These are phyloP conservation scores for Pseudoscleropodium purum DNA, from an alignment of 225 moss, liverwort and hornwort species.

Conservation along the genomic window DNA sequence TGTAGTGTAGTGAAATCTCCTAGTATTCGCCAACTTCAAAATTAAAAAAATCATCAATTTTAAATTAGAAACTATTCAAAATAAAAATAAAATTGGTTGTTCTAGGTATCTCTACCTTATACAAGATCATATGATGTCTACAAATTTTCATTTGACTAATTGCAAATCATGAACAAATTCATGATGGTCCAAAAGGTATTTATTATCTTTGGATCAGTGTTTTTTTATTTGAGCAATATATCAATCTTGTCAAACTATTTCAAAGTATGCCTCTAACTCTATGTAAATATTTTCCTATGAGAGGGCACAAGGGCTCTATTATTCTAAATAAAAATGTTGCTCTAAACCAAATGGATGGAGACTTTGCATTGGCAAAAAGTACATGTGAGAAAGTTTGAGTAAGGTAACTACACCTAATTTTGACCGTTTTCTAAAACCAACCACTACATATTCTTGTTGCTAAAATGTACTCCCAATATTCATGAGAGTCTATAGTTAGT, in stretches of 20 bases:
- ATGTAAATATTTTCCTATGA: accelerated
- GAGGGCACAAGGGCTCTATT: accelerated
- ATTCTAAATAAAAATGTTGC: accelerated
- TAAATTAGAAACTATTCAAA: background rate
- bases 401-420: too few relatives aligned
- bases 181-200: background rate
- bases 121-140: background rate
- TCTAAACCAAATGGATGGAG: accelerated
- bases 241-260: accelerated
- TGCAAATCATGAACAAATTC: accelerated
- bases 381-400: background rate
- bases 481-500: too few relatives aligned
- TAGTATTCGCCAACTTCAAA: background rate
- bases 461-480: too few relatives aligned
- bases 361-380: background rate
- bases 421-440: too few relatives aligned
- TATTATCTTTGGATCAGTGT: accelerated
- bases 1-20: background rate
- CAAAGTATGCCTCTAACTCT: background rate
- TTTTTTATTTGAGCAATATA: background rate
- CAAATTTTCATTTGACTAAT: background rate
- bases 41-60: background rate
- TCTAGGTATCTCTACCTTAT: accelerated
- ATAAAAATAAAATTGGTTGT: accelerated
- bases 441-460: too few relatives aligned